Evolutionary conservation across 1,139 yeast genomes (phyloP).

Genomic region (Zygosaccharomyces pseudobailii): DNA sequence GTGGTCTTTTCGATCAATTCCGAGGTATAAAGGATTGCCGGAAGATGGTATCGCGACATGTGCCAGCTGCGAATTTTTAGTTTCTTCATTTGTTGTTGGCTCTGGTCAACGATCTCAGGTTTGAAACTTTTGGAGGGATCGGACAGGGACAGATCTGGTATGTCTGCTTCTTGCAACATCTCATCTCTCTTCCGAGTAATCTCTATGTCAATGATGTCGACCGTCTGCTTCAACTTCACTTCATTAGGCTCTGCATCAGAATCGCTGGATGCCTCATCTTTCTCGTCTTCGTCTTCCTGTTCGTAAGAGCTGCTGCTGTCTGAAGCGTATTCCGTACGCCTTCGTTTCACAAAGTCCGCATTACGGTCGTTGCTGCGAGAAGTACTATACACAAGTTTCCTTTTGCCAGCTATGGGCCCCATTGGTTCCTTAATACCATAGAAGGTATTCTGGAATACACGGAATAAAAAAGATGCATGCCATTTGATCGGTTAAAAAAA

Average conservation of each 20-base stretch:
- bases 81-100: background rate
- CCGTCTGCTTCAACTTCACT: conserved; percentile 10
- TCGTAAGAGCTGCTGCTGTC: background rate
- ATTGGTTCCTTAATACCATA: background rate
- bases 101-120: background rate
- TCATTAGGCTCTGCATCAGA: conserved; percentile 1
- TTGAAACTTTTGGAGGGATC: background rate
- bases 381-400: conserved; percentile 8
- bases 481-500: background rate
- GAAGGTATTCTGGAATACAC: no score
- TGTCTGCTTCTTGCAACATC: background rate
- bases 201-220: conserved; percentile 10
- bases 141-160: background rate
- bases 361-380: conserved; percentile 4
- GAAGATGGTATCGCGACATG: conserved; percentile 13
- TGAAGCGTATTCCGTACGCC: conserved; percentile 2
- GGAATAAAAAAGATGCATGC: no score
- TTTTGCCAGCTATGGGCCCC: background rate
- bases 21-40: conserved; percentile 19
- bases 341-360: conserved; percentile 5
- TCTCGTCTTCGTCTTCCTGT: background rate
- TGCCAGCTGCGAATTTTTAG: background rate
- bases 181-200: conserved; percentile 2
- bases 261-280: background rate
- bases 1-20: conserved; percentile 33